A percentile compares a stretch with the other conserved stretches of the same genome.
Conservation (phyloP, 129 eudicot genomes). For the Solidago caesia region DNA sequence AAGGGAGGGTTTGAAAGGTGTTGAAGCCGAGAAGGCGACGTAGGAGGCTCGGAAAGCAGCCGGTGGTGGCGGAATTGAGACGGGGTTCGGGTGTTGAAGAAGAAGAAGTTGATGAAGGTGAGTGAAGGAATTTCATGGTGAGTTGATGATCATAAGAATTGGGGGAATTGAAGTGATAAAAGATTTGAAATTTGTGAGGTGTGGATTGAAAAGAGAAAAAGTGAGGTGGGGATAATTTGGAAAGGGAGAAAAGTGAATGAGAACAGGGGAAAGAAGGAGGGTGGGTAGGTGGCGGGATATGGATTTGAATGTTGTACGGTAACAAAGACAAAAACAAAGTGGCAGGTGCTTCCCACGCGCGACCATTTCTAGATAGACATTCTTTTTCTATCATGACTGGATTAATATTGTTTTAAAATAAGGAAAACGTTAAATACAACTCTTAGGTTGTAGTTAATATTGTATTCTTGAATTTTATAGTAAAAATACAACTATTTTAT, state of each 20-base stretch:
- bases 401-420: too few relatives aligned
- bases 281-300: slow-evolving; percentile 56
- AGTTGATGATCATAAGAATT: neutral
- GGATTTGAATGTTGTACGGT: slow-evolving; percentile 53
- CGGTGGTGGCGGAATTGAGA: slow-evolving; percentile 22
- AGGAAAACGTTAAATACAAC: too few relatives aligned
- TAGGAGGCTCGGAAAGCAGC: slow-evolving; percentile 47
- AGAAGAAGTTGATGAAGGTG: slow-evolving; percentile 55
- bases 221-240: neutral
- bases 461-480: too few relatives aligned
- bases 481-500: too few relatives aligned
- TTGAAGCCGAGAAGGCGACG: slow-evolving; percentile 65
- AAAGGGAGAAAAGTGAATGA: slow-evolving; percentile 23
- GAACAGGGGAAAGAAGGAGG: slow-evolving; percentile 20
- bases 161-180: neutral
- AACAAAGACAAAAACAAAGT: slow-evolving; percentile 24
- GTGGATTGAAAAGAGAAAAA: neutral
- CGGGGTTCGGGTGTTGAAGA: slow-evolving; percentile 34
- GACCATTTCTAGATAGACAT: neutral
- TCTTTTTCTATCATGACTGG: neutral
- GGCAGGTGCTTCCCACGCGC: slow-evolving; percentile 46
- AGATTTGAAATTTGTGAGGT: slow-evolving; percentile 20
- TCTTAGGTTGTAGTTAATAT: too few relatives aligned
- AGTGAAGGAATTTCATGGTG: slow-evolving; percentile 46
- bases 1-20: slow-evolving; percentile 49